These are phyloP conservation scores for Annulohypoxylon truncatum DNA, from an alignment of 2,329 filamentous ascomycete species.

Conservation along the genomic window DNA sequence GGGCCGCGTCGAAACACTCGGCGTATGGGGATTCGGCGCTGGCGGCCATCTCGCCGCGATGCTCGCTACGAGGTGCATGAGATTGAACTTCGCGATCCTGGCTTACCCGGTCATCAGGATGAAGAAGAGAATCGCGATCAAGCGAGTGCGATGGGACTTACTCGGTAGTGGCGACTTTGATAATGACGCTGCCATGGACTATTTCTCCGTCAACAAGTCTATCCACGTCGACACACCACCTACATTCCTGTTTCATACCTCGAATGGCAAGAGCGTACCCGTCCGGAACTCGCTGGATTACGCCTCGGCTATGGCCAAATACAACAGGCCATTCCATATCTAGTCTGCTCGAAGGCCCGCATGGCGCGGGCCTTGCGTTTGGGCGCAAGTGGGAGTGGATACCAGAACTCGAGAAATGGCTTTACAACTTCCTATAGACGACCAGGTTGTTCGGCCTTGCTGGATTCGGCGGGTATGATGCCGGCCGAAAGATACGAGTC, in stretches of 20 bases:
- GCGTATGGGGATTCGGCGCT: slow-evolving; percentile 45
- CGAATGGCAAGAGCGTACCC: slow-evolving; percentile 45
- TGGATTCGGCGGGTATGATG: too few relatives aligned
- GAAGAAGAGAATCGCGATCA: slow-evolving; percentile 32
- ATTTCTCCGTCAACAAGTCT: slow-evolving; percentile 42
- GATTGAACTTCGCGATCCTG: slow-evolving; percentile 44
- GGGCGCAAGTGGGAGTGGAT: slow-evolving; percentile 46
- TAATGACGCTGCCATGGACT: slow-evolving; percentile 25
- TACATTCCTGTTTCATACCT: slow-evolving; percentile 52
- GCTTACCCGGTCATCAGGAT: slow-evolving; percentile 46
- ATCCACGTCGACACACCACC: slow-evolving; percentile 46
- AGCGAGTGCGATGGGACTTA: slow-evolving; percentile 39
- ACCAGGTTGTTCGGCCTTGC: too few relatives aligned
- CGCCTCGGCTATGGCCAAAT: slow-evolving; percentile 41
- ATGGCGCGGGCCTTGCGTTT: slow-evolving; percentile 46
- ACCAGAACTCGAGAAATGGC: slow-evolving; percentile 46
- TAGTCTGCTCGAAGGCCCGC: slow-evolving; percentile 48
- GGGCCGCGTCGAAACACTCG: slow-evolving; percentile 36
- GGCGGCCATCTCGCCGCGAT: slow-evolving; percentile 44
- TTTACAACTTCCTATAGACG: slow-evolving; percentile 13
- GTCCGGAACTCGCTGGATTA: slow-evolving; percentile 48
- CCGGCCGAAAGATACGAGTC: too few relatives aligned
- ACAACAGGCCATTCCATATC: slow-evolving; percentile 42
- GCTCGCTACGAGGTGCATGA: slow-evolving; percentile 29
- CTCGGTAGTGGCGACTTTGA: slow-evolving; percentile 31